Conservation (phyloP, 176 grass and related monocot species). For the Cymbopogon citratus region DNA sequence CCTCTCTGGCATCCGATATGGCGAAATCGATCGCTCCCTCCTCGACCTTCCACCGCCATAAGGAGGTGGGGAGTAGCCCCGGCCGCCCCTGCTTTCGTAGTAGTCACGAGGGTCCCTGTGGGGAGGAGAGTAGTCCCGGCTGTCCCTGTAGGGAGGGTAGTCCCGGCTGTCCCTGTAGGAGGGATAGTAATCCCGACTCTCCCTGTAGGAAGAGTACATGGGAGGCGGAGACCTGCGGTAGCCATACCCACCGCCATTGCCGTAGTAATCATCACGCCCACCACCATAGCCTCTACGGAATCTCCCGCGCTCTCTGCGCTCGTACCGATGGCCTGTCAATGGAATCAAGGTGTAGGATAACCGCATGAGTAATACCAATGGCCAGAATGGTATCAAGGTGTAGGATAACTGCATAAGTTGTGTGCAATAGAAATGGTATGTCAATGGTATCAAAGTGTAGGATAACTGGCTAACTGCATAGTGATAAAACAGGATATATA, state of each 20-base stretch:
- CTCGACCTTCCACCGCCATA: slow-evolving; percentile 37
- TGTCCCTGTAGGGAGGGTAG: slow-evolving; percentile 46
- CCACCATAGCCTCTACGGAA: slow-evolving; percentile 49
- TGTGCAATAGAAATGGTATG: background rate
- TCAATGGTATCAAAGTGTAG: background rate
- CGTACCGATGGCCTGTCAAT: slow-evolving; percentile 40
- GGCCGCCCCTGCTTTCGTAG: slow-evolving; percentile 29
- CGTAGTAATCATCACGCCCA: slow-evolving; percentile 58
- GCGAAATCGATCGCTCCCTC: slow-evolving; percentile 56
- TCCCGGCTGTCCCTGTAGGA: slow-evolving; percentile 42
- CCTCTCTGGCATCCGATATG: slow-evolving; percentile 43
- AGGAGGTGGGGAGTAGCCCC: slow-evolving; percentile 53
- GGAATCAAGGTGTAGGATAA: background rate
- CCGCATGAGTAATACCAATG: background rate
- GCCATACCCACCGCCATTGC: slow-evolving; percentile 36
- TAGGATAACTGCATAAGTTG: background rate
- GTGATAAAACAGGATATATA: background rate
- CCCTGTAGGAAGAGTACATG: slow-evolving; percentile 34
- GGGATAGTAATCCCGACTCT: slow-evolving; percentile 30
- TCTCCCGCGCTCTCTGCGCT: slow-evolving; percentile 45
- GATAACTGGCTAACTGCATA: background rate
- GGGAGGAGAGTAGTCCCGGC: slow-evolving; percentile 47
- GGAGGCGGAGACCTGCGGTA: slow-evolving; percentile 64
- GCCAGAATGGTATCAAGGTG: background rate
- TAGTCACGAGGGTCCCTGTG: slow-evolving; percentile 37